phyloP scores from a whole-genome alignment of 2,329 filamentous ascomycete genomes.

The Neonectria punicea region DNA sequence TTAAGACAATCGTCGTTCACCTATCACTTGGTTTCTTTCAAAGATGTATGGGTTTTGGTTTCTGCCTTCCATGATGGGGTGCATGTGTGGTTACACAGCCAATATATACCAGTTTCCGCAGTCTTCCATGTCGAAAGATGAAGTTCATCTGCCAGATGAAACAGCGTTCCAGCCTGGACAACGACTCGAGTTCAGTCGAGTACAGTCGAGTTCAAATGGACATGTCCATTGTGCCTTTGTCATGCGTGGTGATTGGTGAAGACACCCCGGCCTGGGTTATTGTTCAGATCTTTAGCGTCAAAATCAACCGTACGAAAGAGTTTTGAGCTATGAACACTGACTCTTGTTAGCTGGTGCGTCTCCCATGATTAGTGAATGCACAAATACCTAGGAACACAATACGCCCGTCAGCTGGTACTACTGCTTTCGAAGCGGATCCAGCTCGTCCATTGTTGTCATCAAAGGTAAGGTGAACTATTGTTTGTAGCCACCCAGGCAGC shows the following conservation, averaged over 20 bases:
- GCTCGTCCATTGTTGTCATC: background rate
- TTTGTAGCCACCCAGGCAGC: background rate
- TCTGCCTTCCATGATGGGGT: background rate
- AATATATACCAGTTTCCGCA: background rate
- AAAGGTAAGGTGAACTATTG: background rate
- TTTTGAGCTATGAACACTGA: background rate
- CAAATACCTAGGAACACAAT: background rate
- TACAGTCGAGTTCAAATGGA: slow-evolving; percentile 8
- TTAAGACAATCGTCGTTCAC: background rate
- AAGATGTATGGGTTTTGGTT: background rate
- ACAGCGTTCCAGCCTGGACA: background rate
- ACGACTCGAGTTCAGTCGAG: background rate
- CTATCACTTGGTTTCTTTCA: background rate
- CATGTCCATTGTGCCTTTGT: slow-evolving; percentile 18
- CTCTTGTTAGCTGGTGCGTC: slow-evolving; percentile 19
- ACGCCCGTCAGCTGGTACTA: background rate
- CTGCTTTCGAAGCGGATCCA: background rate
- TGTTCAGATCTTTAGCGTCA: background rate
- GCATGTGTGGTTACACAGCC: background rate
- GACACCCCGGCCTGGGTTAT: background rate
- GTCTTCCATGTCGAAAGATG: too few relatives aligned
- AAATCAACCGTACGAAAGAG: background rate
- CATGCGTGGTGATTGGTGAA: background rate
- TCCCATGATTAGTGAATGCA: background rate
- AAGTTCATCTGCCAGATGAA: background rate